Evolutionary conservation across 2,329 filamentous ascomycete genomes (phyloP), one percentile per base, ranked within the genome.

Genomic region (Fusarium nygamai): DNA sequence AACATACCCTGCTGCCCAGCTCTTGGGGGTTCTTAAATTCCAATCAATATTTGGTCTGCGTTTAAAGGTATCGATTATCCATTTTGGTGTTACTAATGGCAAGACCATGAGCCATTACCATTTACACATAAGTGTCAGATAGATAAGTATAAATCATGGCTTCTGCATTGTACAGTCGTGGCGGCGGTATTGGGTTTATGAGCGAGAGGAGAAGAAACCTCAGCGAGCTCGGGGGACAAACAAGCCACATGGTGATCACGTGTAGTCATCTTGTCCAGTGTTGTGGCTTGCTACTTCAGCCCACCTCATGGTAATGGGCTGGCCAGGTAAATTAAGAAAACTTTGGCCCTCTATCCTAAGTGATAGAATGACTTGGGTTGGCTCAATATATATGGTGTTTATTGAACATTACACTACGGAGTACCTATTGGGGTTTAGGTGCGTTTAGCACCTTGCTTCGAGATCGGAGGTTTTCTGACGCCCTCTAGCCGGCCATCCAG

Each of bases 241-340:
- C 51, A 19, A 59, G n/a, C 29, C 66, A 70, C 68, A 62, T 66
- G 61, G 19, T 22, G 44, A 33, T 70, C 66, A 70, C 61, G 61
- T 39, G 66, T 20, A 17, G 14, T 14, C 36, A n/a, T 27, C 14
- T 34, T 24, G 54, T 24, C 24, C 46, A 56, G 48, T 56, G 48
- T 31, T 48, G 29, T 48, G 51, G 46, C 46, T 69, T 31, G 43
- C 27, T 58, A 29, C 43, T n/a, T 38, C 24, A 54, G 34, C 34
- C 20, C 24, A 27, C 22, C 29, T n/a, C 22, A n/a, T 50, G 29
- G 22, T 50, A 50, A 50, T 33, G 29, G 47, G 29, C 29, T 51
- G 29, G 22, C 29, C 29, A 51, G 48, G n/a, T n/a, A 33, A 33
- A n/a, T 22, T 33, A 24, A 19, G 17, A 51, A 11, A 24, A 33